Evolutionary conservation across 768 basidiomycete species (phyloP).

Genomic region (Sistotremastrum niveocremeum): DNA sequence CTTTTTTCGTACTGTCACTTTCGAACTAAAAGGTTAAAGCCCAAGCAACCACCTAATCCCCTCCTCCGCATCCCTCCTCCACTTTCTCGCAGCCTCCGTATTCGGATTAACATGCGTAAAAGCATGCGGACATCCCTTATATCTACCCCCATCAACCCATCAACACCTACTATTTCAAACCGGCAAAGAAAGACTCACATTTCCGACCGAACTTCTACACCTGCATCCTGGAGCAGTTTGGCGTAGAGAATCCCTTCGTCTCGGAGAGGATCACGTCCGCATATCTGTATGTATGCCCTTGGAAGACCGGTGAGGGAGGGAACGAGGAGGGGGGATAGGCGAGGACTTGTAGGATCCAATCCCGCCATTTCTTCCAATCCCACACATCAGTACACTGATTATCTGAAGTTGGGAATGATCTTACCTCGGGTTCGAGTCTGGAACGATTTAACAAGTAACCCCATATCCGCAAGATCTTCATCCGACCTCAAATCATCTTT

Average conservation of each 20-base stretch:
- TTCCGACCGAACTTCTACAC: conserved; percentile 12
- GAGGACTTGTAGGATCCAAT: too few relatives aligned
- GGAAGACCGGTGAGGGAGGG: conserved; percentile 11
- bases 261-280: conserved; percentile 14
- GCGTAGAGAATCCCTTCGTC: conserved; percentile 18
- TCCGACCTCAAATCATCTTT: too few relatives aligned
- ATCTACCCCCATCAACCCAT: conserved; percentile 5
- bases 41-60: conserved; percentile 11
- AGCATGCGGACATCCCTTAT: conserved; percentile 14
- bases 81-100: conserved; percentile 5
- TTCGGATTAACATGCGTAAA: conserved; percentile 7
- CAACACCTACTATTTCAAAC: too few relatives aligned
- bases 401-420: too few relatives aligned
- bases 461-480: too few relatives aligned
- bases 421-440: too few relatives aligned
- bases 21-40: too few relatives aligned
- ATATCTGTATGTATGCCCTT: conserved; percentile 13
- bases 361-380: too few relatives aligned
- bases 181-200: conserved; percentile 6
- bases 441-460: too few relatives aligned
- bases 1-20: too few relatives aligned
- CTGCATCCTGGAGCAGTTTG: conserved; percentile 10
- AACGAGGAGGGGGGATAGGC: conserved; percentile 11
- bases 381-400: too few relatives aligned
- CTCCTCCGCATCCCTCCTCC: conserved; percentile 6